These are phyloP conservation scores for Cairneyella variabilis DNA, from an alignment of 495 filamentous ascomycete genomes.

Conservation along the genomic window DNA sequence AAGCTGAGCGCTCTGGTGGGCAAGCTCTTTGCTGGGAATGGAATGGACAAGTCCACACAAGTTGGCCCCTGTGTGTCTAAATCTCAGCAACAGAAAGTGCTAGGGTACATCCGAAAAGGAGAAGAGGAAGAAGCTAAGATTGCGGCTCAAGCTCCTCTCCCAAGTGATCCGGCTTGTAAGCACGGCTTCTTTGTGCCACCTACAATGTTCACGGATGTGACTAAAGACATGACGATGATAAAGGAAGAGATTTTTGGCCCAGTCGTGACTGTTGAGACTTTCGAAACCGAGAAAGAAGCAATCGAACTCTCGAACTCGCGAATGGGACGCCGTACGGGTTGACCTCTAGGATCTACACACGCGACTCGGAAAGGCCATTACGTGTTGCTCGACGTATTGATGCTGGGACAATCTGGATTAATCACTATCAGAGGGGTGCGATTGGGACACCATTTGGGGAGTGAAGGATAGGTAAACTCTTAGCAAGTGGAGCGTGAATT, in stretches of 20 bases:
- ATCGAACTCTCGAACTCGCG: not conserved
- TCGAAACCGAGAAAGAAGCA: not conserved
- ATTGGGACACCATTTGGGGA: not conserved
- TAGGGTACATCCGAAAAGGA: not conserved
- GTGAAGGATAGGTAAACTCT: not conserved
- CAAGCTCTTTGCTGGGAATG: not conserved
- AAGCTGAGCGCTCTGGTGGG: not conserved
- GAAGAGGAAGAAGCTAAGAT: not conserved
- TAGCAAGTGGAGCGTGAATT: not conserved
- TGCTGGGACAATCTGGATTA: not conserved
- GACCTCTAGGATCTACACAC: not conserved
- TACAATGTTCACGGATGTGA: not conserved
- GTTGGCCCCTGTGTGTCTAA: not conserved
- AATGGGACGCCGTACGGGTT: not conserved
- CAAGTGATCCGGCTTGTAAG: not conserved
- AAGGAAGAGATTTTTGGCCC: not conserved
- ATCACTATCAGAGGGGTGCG: not conserved
- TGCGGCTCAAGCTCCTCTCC: not conserved
- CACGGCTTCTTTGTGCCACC: not conserved
- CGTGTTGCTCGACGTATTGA: not conserved
- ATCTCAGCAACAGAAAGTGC: not conserved
- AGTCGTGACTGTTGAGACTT: not conserved
- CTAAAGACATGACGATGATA: not conserved
- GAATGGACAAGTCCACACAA: not conserved
- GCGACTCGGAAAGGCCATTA: not conserved